phyloP scores from a whole-genome alignment of 2,329 filamentous ascomycete genomes.

The Exserohilum turcica region DNA sequence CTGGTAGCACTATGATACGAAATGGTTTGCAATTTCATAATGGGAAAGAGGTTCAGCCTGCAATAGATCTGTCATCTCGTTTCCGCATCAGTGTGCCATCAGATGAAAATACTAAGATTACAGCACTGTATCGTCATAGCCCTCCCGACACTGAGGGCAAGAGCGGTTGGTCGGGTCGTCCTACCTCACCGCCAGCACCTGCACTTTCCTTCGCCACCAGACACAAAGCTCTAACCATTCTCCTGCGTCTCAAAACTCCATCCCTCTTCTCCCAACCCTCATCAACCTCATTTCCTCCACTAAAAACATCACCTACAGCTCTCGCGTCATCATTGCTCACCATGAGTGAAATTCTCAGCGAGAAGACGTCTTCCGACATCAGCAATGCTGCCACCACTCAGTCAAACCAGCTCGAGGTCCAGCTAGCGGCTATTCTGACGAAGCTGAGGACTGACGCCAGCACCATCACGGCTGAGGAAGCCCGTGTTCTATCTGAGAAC shows the following conservation, averaged over 20 bases:
- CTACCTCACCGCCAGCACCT: constrained; percentile 2
- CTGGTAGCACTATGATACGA: too few species aligned
- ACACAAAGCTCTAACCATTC: background rate
- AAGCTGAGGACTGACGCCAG: constrained; percentile 34
- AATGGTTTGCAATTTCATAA: too few species aligned
- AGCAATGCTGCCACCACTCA: background rate
- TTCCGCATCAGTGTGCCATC: too few species aligned
- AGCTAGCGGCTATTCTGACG: constrained; percentile 6
- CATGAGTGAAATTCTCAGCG: constrained; percentile 8
- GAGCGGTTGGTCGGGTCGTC: background rate
- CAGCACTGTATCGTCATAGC: background rate
- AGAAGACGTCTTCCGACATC: background rate
- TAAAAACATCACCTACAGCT: constrained; percentile 4
- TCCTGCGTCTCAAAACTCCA: background rate
- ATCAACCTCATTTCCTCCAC: background rate
- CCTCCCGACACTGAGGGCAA: background rate
- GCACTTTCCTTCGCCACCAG: background rate
- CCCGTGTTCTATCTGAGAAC: constrained; percentile 36
- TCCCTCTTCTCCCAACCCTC: background rate
- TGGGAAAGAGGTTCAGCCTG: too few species aligned
- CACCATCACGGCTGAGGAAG: constrained; percentile 40
- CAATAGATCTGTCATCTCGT: too few species aligned
- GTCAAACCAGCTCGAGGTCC: constrained; percentile 5
- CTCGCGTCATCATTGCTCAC: background rate
- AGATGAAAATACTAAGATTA: too few species aligned